A percentile compares a stretch with the other conserved stretches of the same genome.
Evolutionary conservation across 2,329 filamentous ascomycete species (phyloP).

Genomic region (Colletotrichum sp.): DNA sequence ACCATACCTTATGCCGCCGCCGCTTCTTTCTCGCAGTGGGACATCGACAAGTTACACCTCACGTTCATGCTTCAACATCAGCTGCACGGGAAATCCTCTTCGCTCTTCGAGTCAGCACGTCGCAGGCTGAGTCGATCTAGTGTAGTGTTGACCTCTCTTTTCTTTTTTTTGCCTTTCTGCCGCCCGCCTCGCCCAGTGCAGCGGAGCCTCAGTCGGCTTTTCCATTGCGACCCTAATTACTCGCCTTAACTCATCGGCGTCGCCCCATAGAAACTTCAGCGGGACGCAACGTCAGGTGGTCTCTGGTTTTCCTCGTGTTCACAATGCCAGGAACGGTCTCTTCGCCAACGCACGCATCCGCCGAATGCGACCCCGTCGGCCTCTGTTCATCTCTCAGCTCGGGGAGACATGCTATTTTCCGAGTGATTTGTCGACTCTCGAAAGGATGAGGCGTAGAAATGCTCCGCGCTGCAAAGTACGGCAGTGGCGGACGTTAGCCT

Average conservation of each 20-base stretch:
- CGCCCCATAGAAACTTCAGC: background rate
- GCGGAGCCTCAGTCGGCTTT: background rate
- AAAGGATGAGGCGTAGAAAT: background rate
- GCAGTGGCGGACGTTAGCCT: background rate
- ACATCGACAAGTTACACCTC: background rate
- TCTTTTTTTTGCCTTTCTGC: background rate
- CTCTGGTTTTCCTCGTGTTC: background rate
- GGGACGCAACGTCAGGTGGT: conserved; percentile 11
- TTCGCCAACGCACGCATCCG: conserved; percentile 7
- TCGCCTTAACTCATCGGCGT: background rate
- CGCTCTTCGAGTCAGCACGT: background rate
- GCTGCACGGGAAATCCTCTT: background rate
- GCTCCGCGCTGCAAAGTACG: background rate
- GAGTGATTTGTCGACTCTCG: background rate
- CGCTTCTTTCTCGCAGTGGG: background rate
- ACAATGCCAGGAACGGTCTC: background rate
- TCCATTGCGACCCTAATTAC: background rate
- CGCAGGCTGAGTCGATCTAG: background rate
- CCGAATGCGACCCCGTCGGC: background rate
- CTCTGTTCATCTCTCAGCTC: background rate
- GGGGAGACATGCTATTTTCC: background rate
- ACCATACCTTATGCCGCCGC: background rate
- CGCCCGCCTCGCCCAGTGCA: background rate
- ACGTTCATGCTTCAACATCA: background rate
- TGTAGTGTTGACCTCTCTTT: background rate